A percentile compares a stretch with the other conserved stretches of the same genome.
These are phyloP conservation scores for Zygotorulaspora chibaensis DNA, from an alignment of 805 yeast genomes.

Conservation along the genomic window DNA sequence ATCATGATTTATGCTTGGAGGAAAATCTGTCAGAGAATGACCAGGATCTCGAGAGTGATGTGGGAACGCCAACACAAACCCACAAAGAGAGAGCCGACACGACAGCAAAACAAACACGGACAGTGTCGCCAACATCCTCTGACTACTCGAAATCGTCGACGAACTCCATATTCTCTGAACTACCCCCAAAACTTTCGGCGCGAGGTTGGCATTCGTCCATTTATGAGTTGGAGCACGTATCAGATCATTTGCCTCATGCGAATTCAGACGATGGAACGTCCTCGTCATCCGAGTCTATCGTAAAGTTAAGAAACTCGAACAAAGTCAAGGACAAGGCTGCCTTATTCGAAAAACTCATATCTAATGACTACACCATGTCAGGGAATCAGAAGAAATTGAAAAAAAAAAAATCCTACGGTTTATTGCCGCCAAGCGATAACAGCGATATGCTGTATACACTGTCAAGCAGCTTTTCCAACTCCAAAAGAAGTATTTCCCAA, in stretches of 20 bases:
- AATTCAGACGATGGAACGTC: slow-evolving; percentile 10
- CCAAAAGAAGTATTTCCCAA: slow-evolving; percentile 20
- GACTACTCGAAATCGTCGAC: slow-evolving; percentile 24
- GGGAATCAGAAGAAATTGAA: slow-evolving; percentile 9
- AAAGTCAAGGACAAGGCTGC: slow-evolving; percentile 34
- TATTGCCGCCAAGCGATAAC: slow-evolving; percentile 2
- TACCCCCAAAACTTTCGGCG: slow-evolving; percentile 21
- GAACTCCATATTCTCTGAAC: slow-evolving; percentile 26
- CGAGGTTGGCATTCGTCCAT: slow-evolving; percentile 20
- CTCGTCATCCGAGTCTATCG: slow-evolving; percentile 22
- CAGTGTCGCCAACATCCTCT: slow-evolving; percentile 20
- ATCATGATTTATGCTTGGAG: neutral
- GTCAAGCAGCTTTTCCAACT: neutral
- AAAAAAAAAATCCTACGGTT: slow-evolving; percentile 12
- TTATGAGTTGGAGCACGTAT: slow-evolving; percentile 17
- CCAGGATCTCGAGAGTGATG: slow-evolving; percentile 1
- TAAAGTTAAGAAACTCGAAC: slow-evolving; percentile 27
- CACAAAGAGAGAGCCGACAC: neutral
- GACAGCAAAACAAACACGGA: slow-evolving; percentile 3
- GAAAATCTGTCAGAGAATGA: neutral
- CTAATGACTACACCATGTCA: slow-evolving; percentile 7
- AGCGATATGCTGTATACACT: neutral
- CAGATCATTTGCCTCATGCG: slow-evolving; percentile 7
- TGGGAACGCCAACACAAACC: slow-evolving; percentile 3
- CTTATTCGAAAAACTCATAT: slow-evolving; percentile 29